phyloP scores from a whole-genome alignment of 23 red algal species.

The Gracilaria gracilis region DNA sequence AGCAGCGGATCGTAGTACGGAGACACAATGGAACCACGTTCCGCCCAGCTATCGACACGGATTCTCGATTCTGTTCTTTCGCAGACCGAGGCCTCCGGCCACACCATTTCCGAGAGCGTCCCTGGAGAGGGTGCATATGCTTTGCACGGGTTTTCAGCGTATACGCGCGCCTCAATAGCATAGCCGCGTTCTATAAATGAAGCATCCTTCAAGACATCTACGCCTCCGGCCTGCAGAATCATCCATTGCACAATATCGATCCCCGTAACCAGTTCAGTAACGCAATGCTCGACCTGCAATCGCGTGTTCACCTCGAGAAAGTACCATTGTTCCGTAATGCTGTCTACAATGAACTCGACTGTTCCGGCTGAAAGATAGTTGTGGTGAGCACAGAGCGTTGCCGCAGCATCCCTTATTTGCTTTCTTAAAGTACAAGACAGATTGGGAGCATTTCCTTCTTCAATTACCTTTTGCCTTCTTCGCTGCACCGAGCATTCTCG shows the following conservation, averaged over 20 bases:
- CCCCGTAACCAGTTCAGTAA: conserved; percentile 83
- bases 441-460: conserved; percentile 85
- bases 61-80: conserved; percentile 22
- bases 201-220: conserved; percentile 68
- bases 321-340: conserved; percentile 54
- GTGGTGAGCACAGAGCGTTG: conserved; percentile 48
- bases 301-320: conserved; percentile 98
- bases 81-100: conserved; percentile 32
- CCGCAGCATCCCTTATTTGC: conserved; percentile 70
- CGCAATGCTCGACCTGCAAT: conserved; percentile 83
- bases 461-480: conserved; percentile 93
- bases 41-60: conserved; percentile 83
- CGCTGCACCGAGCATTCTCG: conserved; percentile 97
- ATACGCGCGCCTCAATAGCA: conserved; percentile 88
- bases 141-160: conserved; percentile 79
- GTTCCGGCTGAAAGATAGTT: conserved; percentile 89
- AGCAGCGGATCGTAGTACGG: conserved; percentile 87
- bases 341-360: conserved; percentile 94
- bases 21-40: conserved; percentile 71
- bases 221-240: conserved; percentile 47
- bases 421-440: conserved; percentile 48
- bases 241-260: conserved; percentile 92
- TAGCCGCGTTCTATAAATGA: conserved; percentile 49
- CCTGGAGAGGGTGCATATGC: conserved; percentile 77
- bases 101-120: conserved; percentile 62